phyloP scores from a whole-genome alignment of 345 rosid species.

The Corymbia maculata region DNA sequence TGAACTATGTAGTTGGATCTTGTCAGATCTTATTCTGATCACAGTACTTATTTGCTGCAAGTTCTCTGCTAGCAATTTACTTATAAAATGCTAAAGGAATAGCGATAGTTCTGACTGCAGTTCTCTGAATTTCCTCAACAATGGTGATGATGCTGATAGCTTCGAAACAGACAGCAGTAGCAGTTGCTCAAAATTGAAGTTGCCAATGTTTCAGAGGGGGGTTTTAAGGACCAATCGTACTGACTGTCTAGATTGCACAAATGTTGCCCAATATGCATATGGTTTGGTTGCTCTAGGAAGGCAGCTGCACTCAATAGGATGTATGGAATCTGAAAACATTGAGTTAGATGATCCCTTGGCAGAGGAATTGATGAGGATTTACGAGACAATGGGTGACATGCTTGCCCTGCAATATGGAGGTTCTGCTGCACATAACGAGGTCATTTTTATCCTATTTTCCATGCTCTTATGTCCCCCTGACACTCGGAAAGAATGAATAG shows the following conservation, averaged over 20 bases:
- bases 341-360: constrained; percentile 74
- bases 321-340: constrained; percentile 39
- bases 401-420: constrained; percentile 98
- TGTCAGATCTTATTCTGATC: neutral
- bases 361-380: constrained; percentile 63
- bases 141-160: constrained; percentile 22
- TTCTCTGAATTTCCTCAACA: constrained; percentile 9
- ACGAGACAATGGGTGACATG: constrained; percentile 96
- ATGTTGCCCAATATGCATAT: constrained; percentile 91
- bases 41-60: neutral
- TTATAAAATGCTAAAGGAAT: constrained; percentile 26
- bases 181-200: constrained; percentile 22
- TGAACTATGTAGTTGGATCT: neutral
- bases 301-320: constrained; percentile 65
- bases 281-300: constrained; percentile 83
- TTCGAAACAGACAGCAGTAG: constrained; percentile 13
- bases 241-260: constrained; percentile 96
- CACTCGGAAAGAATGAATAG: neutral
- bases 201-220: constrained; percentile 67
- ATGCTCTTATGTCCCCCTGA: neutral
- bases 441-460: constrained; percentile 2
- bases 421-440: constrained; percentile 98
- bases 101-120: constrained; percentile 18
- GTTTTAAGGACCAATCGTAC: constrained; percentile 93
- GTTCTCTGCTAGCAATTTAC: neutral